Conservation (phyloP, 2,329 filamentous ascomycete species). For the Chaetomium sp. region DNA sequence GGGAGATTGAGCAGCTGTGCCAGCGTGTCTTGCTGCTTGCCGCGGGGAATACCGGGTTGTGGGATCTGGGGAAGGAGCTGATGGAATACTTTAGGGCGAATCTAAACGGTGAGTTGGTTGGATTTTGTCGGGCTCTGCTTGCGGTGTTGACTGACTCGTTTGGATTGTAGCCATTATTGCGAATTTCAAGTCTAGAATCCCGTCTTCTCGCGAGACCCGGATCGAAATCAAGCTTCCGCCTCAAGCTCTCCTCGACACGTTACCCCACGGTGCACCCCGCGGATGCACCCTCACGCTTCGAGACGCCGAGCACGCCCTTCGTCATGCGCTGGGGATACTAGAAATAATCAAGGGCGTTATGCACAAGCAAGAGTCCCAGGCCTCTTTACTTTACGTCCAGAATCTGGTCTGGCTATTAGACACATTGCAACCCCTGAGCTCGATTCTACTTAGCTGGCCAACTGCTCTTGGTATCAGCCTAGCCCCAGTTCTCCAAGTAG, state of each 20-base stretch:
- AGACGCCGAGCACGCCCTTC: constrained; percentile 48
- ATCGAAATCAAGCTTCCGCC: constrained; percentile 45
- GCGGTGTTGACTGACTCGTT: constrained; percentile 30
- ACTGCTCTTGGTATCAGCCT: constrained; percentile 38
- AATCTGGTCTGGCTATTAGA: constrained; percentile 54
- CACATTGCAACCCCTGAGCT: constrained; percentile 47
- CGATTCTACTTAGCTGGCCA: constrained; percentile 45
- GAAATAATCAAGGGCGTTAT: constrained; percentile 48
- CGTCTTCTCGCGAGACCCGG: neutral
- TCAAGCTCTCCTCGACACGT: constrained; percentile 40
- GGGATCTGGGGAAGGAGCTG: constrained; percentile 49
- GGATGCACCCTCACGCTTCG: constrained; percentile 47
- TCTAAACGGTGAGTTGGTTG: constrained; percentile 47
- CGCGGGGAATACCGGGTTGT: constrained; percentile 49
- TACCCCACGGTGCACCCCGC: constrained; percentile 36
- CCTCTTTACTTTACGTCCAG: constrained; percentile 44
- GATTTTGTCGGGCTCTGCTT: neutral
- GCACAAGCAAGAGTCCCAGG: constrained; percentile 40
- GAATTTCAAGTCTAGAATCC: constrained; percentile 20
- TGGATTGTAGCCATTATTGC: constrained; percentile 32
- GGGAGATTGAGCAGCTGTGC: constrained; percentile 57
- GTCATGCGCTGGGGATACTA: constrained; percentile 50
- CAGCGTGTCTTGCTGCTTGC: constrained; percentile 51
- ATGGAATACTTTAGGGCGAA: constrained; percentile 54
- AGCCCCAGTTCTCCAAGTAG: constrained; percentile 43